Conservation (phyloP, 164 flowering plant genomes). For the Chimonanthus praecox region DNA sequence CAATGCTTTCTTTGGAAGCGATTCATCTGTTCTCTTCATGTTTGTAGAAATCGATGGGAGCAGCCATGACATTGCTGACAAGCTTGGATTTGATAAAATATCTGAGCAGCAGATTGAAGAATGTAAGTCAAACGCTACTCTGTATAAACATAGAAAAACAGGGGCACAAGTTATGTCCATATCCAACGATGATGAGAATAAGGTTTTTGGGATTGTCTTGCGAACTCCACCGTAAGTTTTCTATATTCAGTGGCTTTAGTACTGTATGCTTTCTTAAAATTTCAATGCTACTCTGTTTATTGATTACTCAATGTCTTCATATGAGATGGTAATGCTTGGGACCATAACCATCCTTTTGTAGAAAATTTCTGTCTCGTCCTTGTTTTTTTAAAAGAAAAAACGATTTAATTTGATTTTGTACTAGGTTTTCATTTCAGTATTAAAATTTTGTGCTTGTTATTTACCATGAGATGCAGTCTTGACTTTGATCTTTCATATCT, state of each 20-base stretch:
- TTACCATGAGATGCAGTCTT: not conserved
- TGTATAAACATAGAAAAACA: constrained; percentile 80
- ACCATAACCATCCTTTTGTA: not conserved
- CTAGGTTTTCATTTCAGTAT: not conserved
- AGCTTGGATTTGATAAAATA: constrained; percentile 77
- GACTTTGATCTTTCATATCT: not conserved
- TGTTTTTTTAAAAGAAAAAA: not conserved
- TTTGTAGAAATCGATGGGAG: constrained; percentile 43
- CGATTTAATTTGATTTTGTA: not conserved
- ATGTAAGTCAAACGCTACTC: constrained; percentile 80
- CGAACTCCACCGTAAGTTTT: constrained; percentile 92
- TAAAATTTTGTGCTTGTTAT: not conserved
- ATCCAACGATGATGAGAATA: constrained; percentile 89
- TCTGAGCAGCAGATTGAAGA: constrained; percentile 80
- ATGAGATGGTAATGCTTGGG: too few species aligned
- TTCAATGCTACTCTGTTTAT: not conserved
- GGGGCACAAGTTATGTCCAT: constrained; percentile 94
- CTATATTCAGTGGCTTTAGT: not conserved
- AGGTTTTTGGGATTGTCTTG: constrained; percentile 90
- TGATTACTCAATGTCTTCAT: not conserved
- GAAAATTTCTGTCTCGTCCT: not conserved
- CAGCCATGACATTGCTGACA: constrained; percentile 52
- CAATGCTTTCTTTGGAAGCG: not conserved
- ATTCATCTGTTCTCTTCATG: not conserved
- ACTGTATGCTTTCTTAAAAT: not conserved